These are phyloP conservation scores for Fusarium devonianum DNA, from an alignment of 2,329 filamentous ascomycete species.

Conservation along the genomic window DNA sequence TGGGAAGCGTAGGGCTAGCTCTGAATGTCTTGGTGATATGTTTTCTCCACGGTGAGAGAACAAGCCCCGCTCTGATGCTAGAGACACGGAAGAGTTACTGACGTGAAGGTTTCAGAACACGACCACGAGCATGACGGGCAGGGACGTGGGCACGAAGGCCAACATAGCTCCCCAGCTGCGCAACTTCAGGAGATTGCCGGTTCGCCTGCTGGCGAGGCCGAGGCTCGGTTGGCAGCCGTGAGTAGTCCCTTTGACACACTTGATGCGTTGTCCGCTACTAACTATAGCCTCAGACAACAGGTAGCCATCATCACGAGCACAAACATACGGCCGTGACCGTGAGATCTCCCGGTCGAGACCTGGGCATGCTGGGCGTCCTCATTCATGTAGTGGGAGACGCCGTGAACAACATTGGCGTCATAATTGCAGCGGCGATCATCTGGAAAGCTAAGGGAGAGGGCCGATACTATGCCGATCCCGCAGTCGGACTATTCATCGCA, in stretches of 20 bases:
- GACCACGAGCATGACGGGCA: constrained; percentile 49
- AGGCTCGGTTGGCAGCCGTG: constrained; percentile 28
- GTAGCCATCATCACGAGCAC: constrained; percentile 56
- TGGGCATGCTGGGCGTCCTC: constrained; percentile 76
- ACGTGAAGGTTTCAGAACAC: constrained; percentile 34
- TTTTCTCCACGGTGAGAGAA: constrained; percentile 67
- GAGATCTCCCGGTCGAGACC: constrained; percentile 56
- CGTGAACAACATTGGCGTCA: constrained; percentile 79
- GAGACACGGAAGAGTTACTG: background rate
- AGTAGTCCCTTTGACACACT: constrained; percentile 8
- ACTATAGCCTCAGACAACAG: constrained; percentile 21
- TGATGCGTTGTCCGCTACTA: constrained; percentile 12
- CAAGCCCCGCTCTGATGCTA: background rate
- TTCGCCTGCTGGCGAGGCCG: constrained; percentile 13
- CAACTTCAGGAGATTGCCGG: constrained; percentile 11
- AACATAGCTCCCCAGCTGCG: constrained; percentile 8
- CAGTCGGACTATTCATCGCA: constrained; percentile 71
- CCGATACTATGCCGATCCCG: constrained; percentile 76
- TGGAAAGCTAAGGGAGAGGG: constrained; percentile 66
- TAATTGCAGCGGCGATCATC: constrained; percentile 72
- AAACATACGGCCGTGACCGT: constrained; percentile 50
- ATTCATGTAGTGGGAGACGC: constrained; percentile 77
- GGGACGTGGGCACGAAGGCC: constrained; percentile 34
- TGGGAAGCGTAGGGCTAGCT: constrained; percentile 71
- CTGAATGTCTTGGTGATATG: constrained; percentile 72